Conservation (phyloP, 345 rosid genomes). For the Raphanus sativus region DNA sequence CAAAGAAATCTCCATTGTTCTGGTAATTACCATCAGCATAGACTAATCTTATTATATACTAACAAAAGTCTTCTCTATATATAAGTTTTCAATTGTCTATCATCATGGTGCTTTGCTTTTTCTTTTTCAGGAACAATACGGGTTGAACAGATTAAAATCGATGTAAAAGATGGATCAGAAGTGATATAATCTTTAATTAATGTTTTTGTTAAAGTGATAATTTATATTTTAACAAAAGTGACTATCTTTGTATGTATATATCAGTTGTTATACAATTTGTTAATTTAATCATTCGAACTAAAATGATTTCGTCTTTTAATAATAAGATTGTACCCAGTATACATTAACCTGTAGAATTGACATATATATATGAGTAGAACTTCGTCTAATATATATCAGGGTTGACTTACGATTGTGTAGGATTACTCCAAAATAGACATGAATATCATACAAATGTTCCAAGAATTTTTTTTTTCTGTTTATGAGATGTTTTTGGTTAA, state of each 20-base stretch:
- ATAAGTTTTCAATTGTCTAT: background rate
- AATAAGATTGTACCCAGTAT: background rate
- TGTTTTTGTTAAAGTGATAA: background rate
- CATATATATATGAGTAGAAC: background rate
- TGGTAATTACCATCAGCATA: conserved; percentile 47
- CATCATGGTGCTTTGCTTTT: conserved; percentile 18
- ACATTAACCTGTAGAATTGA: background rate
- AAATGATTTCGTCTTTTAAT: background rate
- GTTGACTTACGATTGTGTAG: background rate
- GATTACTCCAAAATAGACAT: background rate
- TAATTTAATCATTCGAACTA: conserved; percentile 5
- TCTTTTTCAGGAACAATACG: conserved; percentile 54
- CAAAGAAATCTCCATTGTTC: conserved; percentile 56
- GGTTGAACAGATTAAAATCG: conserved; percentile 61
- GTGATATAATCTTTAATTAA: background rate
- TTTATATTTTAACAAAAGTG: background rate
- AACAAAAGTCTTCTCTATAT: background rate
- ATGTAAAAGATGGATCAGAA: conserved; percentile 35
- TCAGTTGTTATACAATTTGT: background rate
- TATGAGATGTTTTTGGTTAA: background rate
- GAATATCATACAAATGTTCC: background rate
- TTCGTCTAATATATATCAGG: background rate
- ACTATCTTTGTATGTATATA: conserved; percentile 2
- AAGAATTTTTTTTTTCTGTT: background rate
- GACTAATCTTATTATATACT: background rate